These are phyloP conservation scores for Cryphonectria radicalis DNA, from an alignment of 2,329 filamentous ascomycete genomes.

Conservation along the genomic window DNA sequence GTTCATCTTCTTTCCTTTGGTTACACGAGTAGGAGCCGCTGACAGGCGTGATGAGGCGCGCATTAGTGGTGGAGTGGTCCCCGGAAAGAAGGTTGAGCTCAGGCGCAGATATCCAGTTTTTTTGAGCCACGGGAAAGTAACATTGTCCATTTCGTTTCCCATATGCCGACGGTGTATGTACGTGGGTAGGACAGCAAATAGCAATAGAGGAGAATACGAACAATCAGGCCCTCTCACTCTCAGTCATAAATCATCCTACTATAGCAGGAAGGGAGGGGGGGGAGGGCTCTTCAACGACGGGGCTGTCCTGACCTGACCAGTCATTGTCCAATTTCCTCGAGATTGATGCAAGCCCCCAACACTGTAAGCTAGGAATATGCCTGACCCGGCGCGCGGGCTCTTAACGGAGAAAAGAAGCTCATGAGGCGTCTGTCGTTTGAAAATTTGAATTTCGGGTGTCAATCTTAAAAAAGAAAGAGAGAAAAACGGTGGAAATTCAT, in stretches of 20 bases:
- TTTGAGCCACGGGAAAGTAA: not conserved
- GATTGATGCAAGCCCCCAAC: conserved; percentile 20
- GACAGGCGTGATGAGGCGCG: conserved; percentile 14
- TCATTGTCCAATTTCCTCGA: conserved; percentile 21
- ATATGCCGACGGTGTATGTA: not conserved
- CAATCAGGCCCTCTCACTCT: conserved; percentile 2
- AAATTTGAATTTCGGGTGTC: not conserved
- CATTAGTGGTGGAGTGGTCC: conserved; percentile 15
- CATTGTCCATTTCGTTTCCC: not conserved
- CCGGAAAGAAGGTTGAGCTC: not conserved
- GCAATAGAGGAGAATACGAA: conserved; percentile 10
- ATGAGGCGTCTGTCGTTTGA: not conserved
- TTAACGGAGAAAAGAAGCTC: conserved; percentile 6
- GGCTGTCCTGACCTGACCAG: conserved; percentile 4
- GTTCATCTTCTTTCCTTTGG: not conserved
- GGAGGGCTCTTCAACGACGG: not conserved
- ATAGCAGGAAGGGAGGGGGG: not conserved
- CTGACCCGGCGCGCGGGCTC: conserved; percentile 8
- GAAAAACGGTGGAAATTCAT: not conserved
- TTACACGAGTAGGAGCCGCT: conserved; percentile 4
- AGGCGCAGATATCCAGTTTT: not conserved
- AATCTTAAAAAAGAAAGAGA: not conserved
- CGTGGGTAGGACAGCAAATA: not conserved
- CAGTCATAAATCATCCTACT: conserved; percentile 17
- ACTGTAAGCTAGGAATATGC: conserved; percentile 27